Evolutionary conservation across 371 early-diverging fungal species (phyloP), one percentile per base, ranked within the genome.

Genomic region (Zychaea mexicana): DNA sequence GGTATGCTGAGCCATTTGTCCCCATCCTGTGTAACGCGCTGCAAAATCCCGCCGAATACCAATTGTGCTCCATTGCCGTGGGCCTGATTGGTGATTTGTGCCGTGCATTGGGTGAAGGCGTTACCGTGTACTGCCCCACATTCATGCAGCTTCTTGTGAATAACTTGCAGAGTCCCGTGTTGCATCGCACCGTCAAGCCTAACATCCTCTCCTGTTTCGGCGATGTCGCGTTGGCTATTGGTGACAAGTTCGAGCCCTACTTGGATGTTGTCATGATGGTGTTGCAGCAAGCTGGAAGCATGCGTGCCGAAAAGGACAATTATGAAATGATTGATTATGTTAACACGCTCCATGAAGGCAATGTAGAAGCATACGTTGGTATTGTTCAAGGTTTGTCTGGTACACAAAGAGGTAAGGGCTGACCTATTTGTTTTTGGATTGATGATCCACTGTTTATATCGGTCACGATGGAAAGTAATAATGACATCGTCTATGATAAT

Each of bases 221-320:
- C 53, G 99, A 99, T 80, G 92, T 99, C 69, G 96, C 99, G 2
- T 76, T 97, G 57, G 96, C 98, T 3, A 91, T 99, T 63, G 94
- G 95, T 38, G 92, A 87, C 17, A 74, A 86, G 54, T 99, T 98
- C 74, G 91, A 88, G 56, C 74, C 76, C 19, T 98, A 93, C 74
- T 68, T 98, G 28, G 88, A 89, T 30, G 84, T 91, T 8, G 85
- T 91, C 42, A 92, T 96, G 93, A 79, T 77, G 66, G 90, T 95
- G n/a, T 85, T 98, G 42, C 82, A 87, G 47, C 94, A 95, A 63
- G 96, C 95, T 4, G 85, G 89, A 70, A 73, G 70, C 45, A 86
- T 91, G 78, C 83, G 88, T 62, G 88, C 90, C 7, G 82, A 79
- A 33, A 62, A 80, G 65, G 78, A 84, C 31, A 88, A 90, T 70